A percentile compares a stretch with the other conserved stretches of the same genome.
phyloP scores from a whole-genome alignment of 495 filamentous ascomycete genomes.

The Trichoderma parareesei region DNA sequence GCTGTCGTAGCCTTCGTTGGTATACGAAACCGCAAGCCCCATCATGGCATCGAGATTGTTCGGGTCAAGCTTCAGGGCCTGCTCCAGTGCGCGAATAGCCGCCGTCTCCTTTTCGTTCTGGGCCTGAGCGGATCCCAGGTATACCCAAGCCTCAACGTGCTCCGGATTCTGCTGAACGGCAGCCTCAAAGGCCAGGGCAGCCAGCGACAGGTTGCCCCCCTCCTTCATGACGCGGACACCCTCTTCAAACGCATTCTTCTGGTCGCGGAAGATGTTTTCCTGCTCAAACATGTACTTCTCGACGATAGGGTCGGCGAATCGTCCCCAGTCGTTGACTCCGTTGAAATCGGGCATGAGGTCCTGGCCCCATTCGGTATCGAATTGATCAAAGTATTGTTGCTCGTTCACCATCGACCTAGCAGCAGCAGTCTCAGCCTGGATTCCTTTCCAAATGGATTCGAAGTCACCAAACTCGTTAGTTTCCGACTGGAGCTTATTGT shows the following conservation, averaged over 20 bases:
- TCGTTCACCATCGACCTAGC: slow-evolving; percentile 63
- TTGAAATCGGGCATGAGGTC: slow-evolving; percentile 70
- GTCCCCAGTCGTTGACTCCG: slow-evolving; percentile 36
- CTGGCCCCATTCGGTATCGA: slow-evolving; percentile 63
- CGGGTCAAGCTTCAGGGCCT: slow-evolving; percentile 78
- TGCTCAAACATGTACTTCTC: slow-evolving; percentile 93
- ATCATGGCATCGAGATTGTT: slow-evolving; percentile 84
- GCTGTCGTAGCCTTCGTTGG: slow-evolving; percentile 96
- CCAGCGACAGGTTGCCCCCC: slow-evolving; percentile 88
- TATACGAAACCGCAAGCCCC: slow-evolving; percentile 95
- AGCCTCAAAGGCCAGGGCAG: slow-evolving; percentile 94
- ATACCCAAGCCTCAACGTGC: slow-evolving; percentile 87
- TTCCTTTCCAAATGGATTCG: slow-evolving; percentile 80
- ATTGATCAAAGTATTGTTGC: slow-evolving; percentile 54
- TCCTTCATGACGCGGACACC: slow-evolving; percentile 84
- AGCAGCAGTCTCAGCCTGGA: slow-evolving; percentile 69
- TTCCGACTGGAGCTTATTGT: slow-evolving; percentile 48
- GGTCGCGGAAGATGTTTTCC: slow-evolving; percentile 74
- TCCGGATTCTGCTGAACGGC: slow-evolving; percentile 82
- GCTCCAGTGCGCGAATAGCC: slow-evolving; percentile 94
- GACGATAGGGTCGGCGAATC: slow-evolving; percentile 57
- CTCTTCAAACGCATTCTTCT: slow-evolving; percentile 77
- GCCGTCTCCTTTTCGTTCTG: slow-evolving; percentile 98
- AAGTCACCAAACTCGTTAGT: slow-evolving; percentile 69
- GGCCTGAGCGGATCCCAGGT: slow-evolving; percentile 83